phyloP scores from a whole-genome alignment of 2,329 filamentous ascomycete species.

The Ophioceras dolichostomum region DNA sequence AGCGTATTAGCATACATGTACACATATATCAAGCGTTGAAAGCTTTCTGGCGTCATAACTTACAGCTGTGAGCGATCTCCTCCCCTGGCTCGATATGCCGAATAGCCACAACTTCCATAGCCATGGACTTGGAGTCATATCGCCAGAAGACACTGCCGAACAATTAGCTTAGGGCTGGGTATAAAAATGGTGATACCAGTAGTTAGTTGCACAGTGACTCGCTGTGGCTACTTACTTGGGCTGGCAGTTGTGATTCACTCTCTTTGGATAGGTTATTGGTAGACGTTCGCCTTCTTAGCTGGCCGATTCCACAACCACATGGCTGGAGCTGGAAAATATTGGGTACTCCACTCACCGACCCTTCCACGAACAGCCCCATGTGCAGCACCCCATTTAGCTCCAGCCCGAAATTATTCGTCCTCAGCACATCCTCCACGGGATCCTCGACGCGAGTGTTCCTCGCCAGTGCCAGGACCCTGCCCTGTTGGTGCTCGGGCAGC shows the following conservation, averaged over 20 bases:
- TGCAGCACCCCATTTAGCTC: slow-evolving; percentile 13
- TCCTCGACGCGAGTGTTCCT: slow-evolving; percentile 6
- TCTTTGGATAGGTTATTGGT: too few species aligned
- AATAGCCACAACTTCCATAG: slow-evolving; percentile 12
- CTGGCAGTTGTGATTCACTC: slow-evolving; percentile 1
- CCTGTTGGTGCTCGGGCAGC: slow-evolving; percentile 8
- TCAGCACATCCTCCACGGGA: slow-evolving; percentile 11
- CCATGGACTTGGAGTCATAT: slow-evolving; percentile 9
- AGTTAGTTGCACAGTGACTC: neutral
- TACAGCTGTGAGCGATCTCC: slow-evolving; percentile 14
- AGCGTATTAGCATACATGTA: too few species aligned
- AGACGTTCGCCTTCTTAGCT: too few species aligned
- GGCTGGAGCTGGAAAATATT: too few species aligned
- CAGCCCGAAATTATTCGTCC: slow-evolving; percentile 14
- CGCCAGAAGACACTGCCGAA: slow-evolving; percentile 11
- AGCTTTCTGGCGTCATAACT: too few species aligned
- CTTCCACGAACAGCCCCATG: slow-evolving; percentile 11
- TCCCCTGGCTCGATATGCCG: slow-evolving; percentile 12
- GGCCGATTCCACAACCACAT: too few species aligned
- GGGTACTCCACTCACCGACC: slow-evolving; percentile 12
- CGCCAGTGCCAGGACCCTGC: slow-evolving; percentile 9
- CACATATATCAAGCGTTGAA: too few species aligned
- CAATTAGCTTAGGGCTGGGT: neutral
- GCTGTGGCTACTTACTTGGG: neutral
- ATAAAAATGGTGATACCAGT: neutral